Conservation (phyloP, 2,329 filamentous ascomycete species). For the Fusarium nodosum region DNA sequence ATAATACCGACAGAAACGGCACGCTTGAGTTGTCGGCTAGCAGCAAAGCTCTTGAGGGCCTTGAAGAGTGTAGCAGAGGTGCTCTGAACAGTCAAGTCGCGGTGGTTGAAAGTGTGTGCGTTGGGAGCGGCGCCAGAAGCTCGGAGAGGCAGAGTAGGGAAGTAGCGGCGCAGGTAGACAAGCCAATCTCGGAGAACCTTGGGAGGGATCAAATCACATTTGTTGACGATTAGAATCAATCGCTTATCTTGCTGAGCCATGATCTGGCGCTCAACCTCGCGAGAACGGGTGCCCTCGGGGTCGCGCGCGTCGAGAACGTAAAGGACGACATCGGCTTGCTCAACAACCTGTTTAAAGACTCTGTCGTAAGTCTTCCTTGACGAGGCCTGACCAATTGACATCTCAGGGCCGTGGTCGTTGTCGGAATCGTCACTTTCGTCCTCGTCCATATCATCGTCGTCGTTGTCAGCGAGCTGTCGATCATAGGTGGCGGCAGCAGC, state of each 20-base stretch:
- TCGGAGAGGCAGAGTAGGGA: conserved; percentile 90
- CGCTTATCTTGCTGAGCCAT: conserved; percentile 92
- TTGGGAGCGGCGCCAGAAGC: conserved; percentile 86
- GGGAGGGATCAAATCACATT: conserved; percentile 91
- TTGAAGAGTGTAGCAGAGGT: conserved; percentile 89
- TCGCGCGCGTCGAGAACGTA: conserved; percentile 95
- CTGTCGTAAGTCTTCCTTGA: conserved; percentile 94
- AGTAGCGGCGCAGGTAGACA: conserved; percentile 84
- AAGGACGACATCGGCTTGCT: conserved; percentile 88
- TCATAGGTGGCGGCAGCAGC: conserved; percentile 83
- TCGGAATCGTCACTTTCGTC: conserved; percentile 59
- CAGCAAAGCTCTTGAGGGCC: conserved; percentile 89
- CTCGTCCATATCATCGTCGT: conserved; percentile 62
- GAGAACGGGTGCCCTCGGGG: conserved; percentile 89
- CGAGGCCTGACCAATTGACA: conserved; percentile 66
- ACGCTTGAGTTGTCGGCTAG: conserved; percentile 86
- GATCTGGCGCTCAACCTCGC: conserved; percentile 89
- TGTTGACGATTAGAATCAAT: conserved; percentile 92
- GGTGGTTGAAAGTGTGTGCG: conserved; percentile 92
- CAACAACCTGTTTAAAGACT: conserved; percentile 93
- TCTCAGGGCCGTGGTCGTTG: conserved; percentile 68
- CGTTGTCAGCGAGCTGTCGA: conserved; percentile 71
- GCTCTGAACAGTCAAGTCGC: conserved; percentile 86
- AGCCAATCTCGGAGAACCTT: conserved; percentile 88
- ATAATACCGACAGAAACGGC: conserved; percentile 93